Conservation (phyloP, 805 yeast genomes). For the Saccharomycopsis sp. region DNA sequence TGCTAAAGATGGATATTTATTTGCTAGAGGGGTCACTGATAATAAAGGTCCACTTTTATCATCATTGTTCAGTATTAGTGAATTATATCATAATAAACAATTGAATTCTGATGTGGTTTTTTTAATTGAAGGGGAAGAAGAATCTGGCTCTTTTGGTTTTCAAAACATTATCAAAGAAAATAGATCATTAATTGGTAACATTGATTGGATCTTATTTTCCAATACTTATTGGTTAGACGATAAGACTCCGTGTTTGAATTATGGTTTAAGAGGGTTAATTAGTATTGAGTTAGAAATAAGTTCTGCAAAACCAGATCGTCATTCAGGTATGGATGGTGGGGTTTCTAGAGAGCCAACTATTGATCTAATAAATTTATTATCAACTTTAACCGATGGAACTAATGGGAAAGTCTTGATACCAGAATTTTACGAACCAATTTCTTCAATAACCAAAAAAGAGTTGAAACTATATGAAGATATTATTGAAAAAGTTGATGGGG, state of each 20-base stretch:
- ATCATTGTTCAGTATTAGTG: constrained; percentile 78
- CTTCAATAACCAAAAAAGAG: constrained; percentile 49
- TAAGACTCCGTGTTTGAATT: constrained; percentile 79
- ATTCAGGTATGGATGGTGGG: constrained; percentile 97
- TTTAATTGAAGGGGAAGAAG: constrained; percentile 92
- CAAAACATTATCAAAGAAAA: constrained; percentile 49
- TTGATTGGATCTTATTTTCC: constrained; percentile 85
- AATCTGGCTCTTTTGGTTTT: constrained; percentile 83
- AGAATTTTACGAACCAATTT: constrained; percentile 58
- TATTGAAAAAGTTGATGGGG: constrained; percentile 24
- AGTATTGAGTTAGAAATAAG: constrained; percentile 63
- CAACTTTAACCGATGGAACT: constrained; percentile 45
- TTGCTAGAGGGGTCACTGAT: constrained; percentile 90
- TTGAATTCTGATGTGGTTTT: constrained; percentile 70
- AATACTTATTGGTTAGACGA: constrained; percentile 95
- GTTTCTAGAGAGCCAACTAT: constrained; percentile 79
- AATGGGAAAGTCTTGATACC: constrained; percentile 52
- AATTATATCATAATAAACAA: constrained; percentile 38
- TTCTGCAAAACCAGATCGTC: constrained; percentile 78
- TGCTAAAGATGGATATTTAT: constrained; percentile 73
- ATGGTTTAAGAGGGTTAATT: constrained; percentile 88
- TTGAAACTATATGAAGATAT: constrained; percentile 52
- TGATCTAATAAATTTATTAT: constrained; percentile 66
- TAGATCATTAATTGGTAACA: constrained; percentile 55
- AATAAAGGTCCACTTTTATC: constrained; percentile 92